A percentile compares a stretch with the other conserved stretches of the same genome.
phyloP scores from a whole-genome alignment of 1,139 yeast species.

The Yamadazyma membranifaciens region DNA sequence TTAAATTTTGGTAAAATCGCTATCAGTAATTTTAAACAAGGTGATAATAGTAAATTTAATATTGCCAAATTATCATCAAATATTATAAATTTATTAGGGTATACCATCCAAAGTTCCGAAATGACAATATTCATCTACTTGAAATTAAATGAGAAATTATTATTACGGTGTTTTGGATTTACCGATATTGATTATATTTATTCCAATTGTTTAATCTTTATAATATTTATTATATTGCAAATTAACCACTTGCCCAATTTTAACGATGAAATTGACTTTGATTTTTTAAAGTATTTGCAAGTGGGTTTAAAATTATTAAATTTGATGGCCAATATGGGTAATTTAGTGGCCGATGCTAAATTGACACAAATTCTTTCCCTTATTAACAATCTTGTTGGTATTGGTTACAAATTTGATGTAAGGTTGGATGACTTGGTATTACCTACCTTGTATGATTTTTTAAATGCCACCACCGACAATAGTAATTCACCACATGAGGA shows the following conservation, averaged over 20 bases:
- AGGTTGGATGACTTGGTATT: neutral
- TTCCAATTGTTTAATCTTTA: slow-evolving; percentile 22
- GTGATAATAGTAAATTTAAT: slow-evolving; percentile 4
- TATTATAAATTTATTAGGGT: slow-evolving; percentile 19
- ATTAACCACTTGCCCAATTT: slow-evolving; percentile 9
- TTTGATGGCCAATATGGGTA: slow-evolving; percentile 24
- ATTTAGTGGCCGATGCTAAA: slow-evolving; percentile 25
- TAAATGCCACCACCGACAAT: neutral
- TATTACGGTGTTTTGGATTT: slow-evolving; percentile 24
- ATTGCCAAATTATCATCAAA: slow-evolving; percentile 19
- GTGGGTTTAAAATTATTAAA: slow-evolving; percentile 20
- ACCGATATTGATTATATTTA: slow-evolving; percentile 28
- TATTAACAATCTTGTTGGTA: slow-evolving; percentile 12
- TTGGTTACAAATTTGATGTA: neutral
- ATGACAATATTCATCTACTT: slow-evolving; percentile 26
- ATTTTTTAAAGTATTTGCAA: slow-evolving; percentile 22
- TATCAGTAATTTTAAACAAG: slow-evolving; percentile 13
- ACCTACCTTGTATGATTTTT: slow-evolving; percentile 6
- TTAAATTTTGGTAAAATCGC: slow-evolving; percentile 22
- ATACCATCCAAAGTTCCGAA: slow-evolving; percentile 23
- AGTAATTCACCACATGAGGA: neutral
- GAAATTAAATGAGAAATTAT: slow-evolving; percentile 19
- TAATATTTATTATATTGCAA: slow-evolving; percentile 22
- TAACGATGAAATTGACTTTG: slow-evolving; percentile 9
- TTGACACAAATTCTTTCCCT: slow-evolving; percentile 20